phyloP scores from a whole-genome alignment of 2,329 filamentous ascomycete species.

The Ceratocystiopsis sp. region DNA sequence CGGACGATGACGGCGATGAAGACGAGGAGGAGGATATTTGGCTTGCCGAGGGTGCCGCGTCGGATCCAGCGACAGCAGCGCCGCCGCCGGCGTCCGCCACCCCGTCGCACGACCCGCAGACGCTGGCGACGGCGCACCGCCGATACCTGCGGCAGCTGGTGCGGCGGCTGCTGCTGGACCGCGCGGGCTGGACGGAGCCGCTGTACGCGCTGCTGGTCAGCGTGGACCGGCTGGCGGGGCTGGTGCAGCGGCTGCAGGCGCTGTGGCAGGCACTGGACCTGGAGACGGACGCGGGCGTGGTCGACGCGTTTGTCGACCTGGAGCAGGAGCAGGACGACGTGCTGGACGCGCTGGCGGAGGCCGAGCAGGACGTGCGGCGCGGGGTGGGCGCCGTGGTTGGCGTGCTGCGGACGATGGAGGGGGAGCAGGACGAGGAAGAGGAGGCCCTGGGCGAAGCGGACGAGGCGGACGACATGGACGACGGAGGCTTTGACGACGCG shows the following conservation, averaged over 20 bases:
- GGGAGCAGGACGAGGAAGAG: slow-evolving; percentile 21
- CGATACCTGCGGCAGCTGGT: slow-evolving; percentile 55
- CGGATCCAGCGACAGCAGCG: slow-evolving; percentile 6
- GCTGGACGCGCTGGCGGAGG: slow-evolving; percentile 42
- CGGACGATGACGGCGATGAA: slow-evolving; percentile 4
- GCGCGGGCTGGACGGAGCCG: slow-evolving; percentile 42
- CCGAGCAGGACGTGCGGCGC: slow-evolving; percentile 46
- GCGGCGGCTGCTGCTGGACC: slow-evolving; percentile 49
- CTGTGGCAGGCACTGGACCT: slow-evolving; percentile 68
- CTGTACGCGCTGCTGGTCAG: slow-evolving; percentile 52
- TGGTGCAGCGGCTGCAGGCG: slow-evolving; percentile 56
- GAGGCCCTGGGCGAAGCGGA: slow-evolving; percentile 14
- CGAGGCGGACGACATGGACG: slow-evolving; percentile 18
- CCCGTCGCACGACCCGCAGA: slow-evolving; percentile 53
- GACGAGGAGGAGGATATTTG: slow-evolving; percentile 26
- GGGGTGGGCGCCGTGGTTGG: slow-evolving; percentile 53
- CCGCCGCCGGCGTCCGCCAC: slow-evolving; percentile 3
- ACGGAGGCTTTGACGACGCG: slow-evolving; percentile 17
- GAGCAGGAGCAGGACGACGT: slow-evolving; percentile 56
- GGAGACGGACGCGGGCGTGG: slow-evolving; percentile 65
- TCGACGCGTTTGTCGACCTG: slow-evolving; percentile 57
- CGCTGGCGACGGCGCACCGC: slow-evolving; percentile 62
- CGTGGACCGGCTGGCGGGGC: slow-evolving; percentile 66
- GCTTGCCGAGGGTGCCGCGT: slow-evolving; percentile 14
- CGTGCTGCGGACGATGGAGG: slow-evolving; percentile 24